phyloP scores from a whole-genome alignment of 2,329 filamentous ascomycete species.

The Clonostachys rosea region DNA sequence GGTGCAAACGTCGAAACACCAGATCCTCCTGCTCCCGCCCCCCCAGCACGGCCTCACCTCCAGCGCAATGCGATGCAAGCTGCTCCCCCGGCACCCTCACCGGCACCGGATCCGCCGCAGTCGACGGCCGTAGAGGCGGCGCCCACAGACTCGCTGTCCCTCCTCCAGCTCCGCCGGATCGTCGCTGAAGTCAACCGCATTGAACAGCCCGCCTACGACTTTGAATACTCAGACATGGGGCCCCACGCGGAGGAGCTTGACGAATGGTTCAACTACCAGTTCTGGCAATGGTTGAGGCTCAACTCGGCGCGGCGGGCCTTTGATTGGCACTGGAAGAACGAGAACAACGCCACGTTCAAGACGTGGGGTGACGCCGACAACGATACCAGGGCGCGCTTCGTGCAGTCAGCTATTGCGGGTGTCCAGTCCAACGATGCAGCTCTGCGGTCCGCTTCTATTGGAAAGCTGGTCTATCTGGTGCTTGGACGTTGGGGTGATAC shows the following conservation, averaged over 20 bases:
- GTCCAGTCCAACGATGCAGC: conserved; percentile 39
- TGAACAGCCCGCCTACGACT: conserved; percentile 77
- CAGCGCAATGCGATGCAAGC: conserved; percentile 20
- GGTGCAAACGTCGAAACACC: conserved; percentile 15
- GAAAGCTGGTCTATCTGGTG: conserved; percentile 55
- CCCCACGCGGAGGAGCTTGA: conserved; percentile 84
- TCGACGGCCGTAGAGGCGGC: conserved; percentile 19
- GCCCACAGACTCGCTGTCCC: conserved; percentile 65
- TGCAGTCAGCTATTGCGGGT: conserved; percentile 44
- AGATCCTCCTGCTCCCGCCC: conserved; percentile 22
- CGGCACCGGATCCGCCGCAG: conserved; percentile 17
- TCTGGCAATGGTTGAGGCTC: conserved; percentile 78
- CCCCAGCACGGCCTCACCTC: conserved; percentile 12
- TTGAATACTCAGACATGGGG: conserved; percentile 70
- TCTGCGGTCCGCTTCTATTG: conserved; percentile 47
- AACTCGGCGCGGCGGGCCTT: conserved; percentile 73
- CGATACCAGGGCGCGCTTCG: conserved; percentile 51
- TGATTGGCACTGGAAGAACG: conserved; percentile 67
- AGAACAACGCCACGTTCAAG: conserved; percentile 7
- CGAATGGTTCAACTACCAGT: conserved; percentile 94
- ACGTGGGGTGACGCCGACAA: conserved; percentile 64
- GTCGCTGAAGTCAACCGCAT: conserved; percentile 68
- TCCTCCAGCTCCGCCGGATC: conserved; percentile 68
- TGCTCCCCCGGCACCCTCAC: conserved; percentile 7
- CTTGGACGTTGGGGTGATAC: conserved; percentile 69